Evolutionary conservation across 2,329 filamentous ascomycete species (phyloP).

Genomic region (Aspergillus oerlinghausenensis): DNA sequence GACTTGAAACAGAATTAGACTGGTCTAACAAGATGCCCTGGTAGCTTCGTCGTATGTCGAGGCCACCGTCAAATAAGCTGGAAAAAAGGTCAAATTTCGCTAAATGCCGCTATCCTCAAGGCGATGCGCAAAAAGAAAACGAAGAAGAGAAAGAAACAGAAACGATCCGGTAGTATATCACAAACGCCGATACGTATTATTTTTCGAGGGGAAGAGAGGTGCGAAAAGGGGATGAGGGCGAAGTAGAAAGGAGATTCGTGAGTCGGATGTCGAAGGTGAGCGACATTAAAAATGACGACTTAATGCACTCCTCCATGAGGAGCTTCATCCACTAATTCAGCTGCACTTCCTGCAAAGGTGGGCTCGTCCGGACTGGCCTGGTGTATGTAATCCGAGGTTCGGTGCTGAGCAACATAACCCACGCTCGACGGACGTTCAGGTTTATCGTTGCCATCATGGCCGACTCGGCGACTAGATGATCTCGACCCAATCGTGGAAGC

Average conservation of each 20-base stretch:
- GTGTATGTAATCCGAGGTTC: conserved; percentile 46
- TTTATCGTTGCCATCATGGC: conserved; percentile 20
- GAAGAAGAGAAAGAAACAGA: not conserved
- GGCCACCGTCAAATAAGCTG: not conserved
- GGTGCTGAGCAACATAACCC: conserved; percentile 47
- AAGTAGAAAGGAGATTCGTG: conserved; percentile 1
- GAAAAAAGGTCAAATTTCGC: not conserved
- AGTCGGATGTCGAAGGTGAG: not conserved
- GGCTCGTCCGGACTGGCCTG: conserved; percentile 35
- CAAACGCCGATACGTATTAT: conserved; percentile 11
- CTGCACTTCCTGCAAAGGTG: conserved; percentile 39
- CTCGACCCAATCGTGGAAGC: conserved; percentile 35
- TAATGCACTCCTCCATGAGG: conserved; percentile 13
- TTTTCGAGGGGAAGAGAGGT: conserved; percentile 4
- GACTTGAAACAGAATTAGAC: not conserved
- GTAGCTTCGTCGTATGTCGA: not conserved
- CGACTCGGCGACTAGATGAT: conserved; percentile 32
- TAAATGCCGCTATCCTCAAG: not conserved
- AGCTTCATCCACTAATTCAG: conserved; percentile 41
- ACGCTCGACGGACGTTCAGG: conserved; percentile 43
- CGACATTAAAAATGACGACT: not conserved
- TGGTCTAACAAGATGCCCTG: not conserved
- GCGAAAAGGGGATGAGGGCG: not conserved
- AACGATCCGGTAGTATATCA: conserved; percentile 10
- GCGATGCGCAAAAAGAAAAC: not conserved